Conservation (phyloP, 352 stramenopile genomes). For the Phytophthora hybrid region DNA sequence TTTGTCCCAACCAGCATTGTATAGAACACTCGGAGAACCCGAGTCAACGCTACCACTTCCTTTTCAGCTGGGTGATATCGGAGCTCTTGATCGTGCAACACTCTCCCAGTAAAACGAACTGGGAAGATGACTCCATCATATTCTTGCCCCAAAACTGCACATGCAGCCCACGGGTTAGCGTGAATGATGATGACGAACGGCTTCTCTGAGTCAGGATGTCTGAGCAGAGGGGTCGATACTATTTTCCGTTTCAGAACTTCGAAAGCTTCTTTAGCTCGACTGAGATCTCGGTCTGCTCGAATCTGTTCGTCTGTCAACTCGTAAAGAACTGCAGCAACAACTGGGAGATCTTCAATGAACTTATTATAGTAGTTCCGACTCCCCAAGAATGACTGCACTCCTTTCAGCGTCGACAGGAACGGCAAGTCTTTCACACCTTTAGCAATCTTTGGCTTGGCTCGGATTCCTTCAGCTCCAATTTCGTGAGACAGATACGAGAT, state of each 20-base stretch:
- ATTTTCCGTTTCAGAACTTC: background rate
- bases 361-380: slow-evolving; percentile 3
- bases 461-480: background rate
- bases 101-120: background rate
- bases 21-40: background rate
- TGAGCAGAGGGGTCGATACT: background rate
- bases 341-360: slow-evolving; percentile 6
- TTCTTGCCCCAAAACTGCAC: background rate
- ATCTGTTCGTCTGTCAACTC: background rate
- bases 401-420: background rate
- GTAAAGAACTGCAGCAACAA: background rate
- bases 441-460: background rate
- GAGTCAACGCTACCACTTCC: background rate
- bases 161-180: background rate
- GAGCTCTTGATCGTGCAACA: background rate
- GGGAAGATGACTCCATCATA: background rate
- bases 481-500: background rate
- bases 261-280: background rate
- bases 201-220: background rate
- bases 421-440: background rate
- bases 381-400: background rate
- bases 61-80: slow-evolving; percentile 2
- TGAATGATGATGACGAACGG: slow-evolving; percentile 6
- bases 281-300: background rate
- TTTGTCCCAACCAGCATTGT: background rate